A percentile compares a stretch with the other conserved stretches of the same genome.
These are phyloP conservation scores for Hibiscus mutabilis DNA, from an alignment of 345 rosid genomes.

Conservation along the genomic window DNA sequence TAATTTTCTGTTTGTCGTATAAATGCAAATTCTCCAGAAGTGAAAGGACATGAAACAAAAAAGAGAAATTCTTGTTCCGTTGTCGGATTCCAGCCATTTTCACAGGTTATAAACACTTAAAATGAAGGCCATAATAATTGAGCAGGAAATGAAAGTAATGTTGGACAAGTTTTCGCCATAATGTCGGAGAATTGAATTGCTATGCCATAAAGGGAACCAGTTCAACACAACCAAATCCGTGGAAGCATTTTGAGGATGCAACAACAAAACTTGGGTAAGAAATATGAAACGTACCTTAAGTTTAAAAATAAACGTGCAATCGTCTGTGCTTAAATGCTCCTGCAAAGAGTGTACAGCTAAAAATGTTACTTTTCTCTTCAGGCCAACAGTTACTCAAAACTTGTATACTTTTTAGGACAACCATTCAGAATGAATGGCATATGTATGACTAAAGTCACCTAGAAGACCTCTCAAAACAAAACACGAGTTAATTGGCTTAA, in stretches of 20 bases:
- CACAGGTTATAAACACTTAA: neutral
- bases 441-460: too few relatives aligned
- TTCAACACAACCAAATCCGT: neutral
- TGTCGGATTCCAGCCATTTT: neutral
- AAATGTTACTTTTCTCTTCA: conserved; percentile 10
- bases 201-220: neutral
- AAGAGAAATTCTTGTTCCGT: neutral
- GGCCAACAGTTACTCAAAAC: neutral
- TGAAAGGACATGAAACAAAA: conserved; percentile 2
- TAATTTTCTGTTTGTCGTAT: conserved; percentile 7
- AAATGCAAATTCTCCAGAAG: conserved; percentile 6
- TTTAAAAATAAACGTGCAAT: conserved; percentile 74
- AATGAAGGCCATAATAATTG: neutral
- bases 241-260: neutral
- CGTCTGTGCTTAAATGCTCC: conserved; percentile 92
- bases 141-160: neutral
- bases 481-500: too few relatives aligned
- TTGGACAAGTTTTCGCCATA: neutral
- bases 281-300: conserved; percentile 51
- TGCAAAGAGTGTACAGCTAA: conserved; percentile 23
- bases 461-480: too few relatives aligned
- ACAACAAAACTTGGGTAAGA: neutral
- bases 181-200: neutral
- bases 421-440: neutral
- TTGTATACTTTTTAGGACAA: neutral